Base-by-base conservation (phyloP, 495 filamentous ascomycete genomes). In the Podospora comata region DNA sequence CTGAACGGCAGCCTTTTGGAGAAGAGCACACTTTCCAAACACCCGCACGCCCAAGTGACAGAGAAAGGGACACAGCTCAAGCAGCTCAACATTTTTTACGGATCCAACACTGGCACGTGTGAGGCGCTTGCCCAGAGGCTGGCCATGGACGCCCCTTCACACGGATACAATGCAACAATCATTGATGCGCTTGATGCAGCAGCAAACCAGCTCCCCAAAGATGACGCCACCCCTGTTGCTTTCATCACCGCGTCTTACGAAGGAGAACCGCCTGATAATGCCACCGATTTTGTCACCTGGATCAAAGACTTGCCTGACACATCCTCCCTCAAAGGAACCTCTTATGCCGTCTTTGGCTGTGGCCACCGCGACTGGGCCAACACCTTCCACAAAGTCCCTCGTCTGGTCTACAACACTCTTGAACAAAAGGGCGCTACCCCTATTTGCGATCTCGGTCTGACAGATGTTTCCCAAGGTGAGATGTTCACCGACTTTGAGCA, bases 31-130 rank as follows among this genome's bases (percentile, higher is more conserved):
- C 60, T 57, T 9, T 0, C 44, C 64, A 26, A 30, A 11, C 20
- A 23, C 18, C 5, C 23, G n/a, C 5, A 62, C 1, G 23, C 27
- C 5, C 30, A 61, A 1, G 30, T 68, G 19, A 75, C 78, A 63
- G 44, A 66, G 19, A 65, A 64, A 19, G 78, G 16, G 68, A 68
- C 23, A 72, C 39, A 48, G 39, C 72, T 3, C 76, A 76, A 60
- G 77, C 78, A 0, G 83, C 27, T 93, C 73, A 84, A 82, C 53
- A 87, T 93, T n/a, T 84, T 88, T 34, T 93, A 88, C 69, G 91
- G 91, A 18, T 89, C 87, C 16, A 92, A 93, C 69, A 87, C 86
- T 4, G 91, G 91, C 3, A 94, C 91, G 15, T 94, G 91, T 72
- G 89, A 92, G 72, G 79, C 86, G 2, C 80, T 94, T 44, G 89